A percentile compares a stretch with the other conserved stretches of the same genome.
These are phyloP conservation scores for Fusarium nematophilum DNA, from an alignment of 2,329 filamentous ascomycete genomes.

Conservation along the genomic window DNA sequence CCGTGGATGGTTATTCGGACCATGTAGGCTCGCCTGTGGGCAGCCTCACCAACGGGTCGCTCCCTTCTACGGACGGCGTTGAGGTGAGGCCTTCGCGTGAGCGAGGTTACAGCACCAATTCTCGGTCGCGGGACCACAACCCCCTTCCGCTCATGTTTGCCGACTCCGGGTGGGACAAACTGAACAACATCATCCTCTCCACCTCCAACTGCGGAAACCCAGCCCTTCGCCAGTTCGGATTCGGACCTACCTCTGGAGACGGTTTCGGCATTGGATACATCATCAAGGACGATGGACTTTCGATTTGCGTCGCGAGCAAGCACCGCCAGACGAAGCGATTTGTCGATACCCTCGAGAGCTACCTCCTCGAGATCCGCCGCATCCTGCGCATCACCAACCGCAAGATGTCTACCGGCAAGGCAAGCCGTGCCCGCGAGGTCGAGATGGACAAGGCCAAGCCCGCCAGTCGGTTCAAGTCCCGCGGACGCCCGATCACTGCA, in stretches of 20 bases:
- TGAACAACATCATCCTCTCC: conserved; percentile 93
- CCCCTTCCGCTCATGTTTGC: conserved; percentile 83
- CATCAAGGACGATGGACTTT: conserved; percentile 83
- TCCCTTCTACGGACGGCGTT: conserved; percentile 49
- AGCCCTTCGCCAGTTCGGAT: conserved; percentile 92
- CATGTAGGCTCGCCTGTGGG: conserved; percentile 58
- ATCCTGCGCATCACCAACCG: conserved; percentile 77
- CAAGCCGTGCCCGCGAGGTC: conserved; percentile 65
- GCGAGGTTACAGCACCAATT: conserved; percentile 66
- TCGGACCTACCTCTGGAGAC: conserved; percentile 92
- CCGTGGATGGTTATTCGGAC: conserved; percentile 61
- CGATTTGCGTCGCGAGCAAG: conserved; percentile 92
- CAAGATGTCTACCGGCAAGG: conserved; percentile 55
- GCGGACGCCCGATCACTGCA: conserved; percentile 77
- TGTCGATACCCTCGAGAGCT: conserved; percentile 88
- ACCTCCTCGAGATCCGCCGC: conserved; percentile 89
- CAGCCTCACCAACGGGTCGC: conserved; percentile 65
- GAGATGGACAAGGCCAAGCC: conserved; percentile 55
- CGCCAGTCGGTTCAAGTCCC: conserved; percentile 70
- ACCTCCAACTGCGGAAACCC: conserved; percentile 99
- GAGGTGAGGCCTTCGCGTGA: conserved; percentile 53
- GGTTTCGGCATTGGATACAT: conserved; percentile 99
- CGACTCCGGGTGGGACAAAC: conserved; percentile 91
- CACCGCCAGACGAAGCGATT: conserved; percentile 93
- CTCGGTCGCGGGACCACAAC: conserved; percentile 59